These are phyloP conservation scores for Chaetomiaceae sp. DNA, from an alignment of 2,329 filamentous ascomycete genomes.

Conservation along the genomic window DNA sequence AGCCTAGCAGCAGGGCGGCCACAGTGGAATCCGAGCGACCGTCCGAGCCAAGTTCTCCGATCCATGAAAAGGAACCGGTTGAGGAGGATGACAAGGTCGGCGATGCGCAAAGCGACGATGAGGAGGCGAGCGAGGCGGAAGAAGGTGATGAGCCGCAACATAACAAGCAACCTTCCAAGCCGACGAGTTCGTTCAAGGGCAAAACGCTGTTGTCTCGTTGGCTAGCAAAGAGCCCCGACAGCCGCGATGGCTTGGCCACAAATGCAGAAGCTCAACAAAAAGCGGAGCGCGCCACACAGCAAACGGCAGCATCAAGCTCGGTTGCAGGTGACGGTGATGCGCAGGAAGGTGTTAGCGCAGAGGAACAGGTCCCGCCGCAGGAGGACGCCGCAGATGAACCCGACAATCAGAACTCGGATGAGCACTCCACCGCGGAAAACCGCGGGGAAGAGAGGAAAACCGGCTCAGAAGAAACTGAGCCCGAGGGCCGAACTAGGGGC, in stretches of 20 bases:
- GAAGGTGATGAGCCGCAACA: neutral
- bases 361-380: neutral
- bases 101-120: neutral
- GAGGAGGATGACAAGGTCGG: constrained; percentile 2
- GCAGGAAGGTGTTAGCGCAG: neutral
- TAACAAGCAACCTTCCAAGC: neutral
- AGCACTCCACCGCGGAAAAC: neutral
- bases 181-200: constrained; percentile 16
- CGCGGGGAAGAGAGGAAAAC: constrained; percentile 8
- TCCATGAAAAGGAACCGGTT: neutral
- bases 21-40: constrained; percentile 13
- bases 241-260: constrained; percentile 17
- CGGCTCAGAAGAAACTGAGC: constrained; percentile 18
- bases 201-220: constrained; percentile 43
- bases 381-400: neutral
- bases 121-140: neutral
- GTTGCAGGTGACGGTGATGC: neutral
- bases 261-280: neutral
- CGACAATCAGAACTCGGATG: neutral
- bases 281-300: neutral
- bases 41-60: constrained; percentile 4
- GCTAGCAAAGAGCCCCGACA: constrained; percentile 35
- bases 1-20: neutral
- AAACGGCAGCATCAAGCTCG: neutral
- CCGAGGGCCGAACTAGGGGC: neutral